phyloP scores from a whole-genome alignment of 2,329 filamentous ascomycete species.

The Karstenula rhodostoma region DNA sequence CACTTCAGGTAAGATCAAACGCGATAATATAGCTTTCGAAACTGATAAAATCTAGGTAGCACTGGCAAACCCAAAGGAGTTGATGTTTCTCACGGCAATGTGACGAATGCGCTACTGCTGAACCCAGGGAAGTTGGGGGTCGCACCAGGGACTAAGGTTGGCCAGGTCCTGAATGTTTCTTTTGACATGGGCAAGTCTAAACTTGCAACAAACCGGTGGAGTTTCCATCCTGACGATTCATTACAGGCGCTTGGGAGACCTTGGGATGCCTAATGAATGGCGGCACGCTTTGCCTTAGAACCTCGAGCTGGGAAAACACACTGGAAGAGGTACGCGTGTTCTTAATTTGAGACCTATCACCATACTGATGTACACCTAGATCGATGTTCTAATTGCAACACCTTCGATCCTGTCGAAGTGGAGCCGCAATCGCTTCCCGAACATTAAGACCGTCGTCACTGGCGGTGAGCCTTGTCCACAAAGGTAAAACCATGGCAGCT shows the following conservation, averaged over 20 bases:
- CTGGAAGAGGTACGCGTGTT: constrained; percentile 53
- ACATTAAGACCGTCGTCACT: constrained; percentile 62
- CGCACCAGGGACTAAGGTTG: constrained; percentile 59
- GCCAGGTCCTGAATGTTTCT: constrained; percentile 65
- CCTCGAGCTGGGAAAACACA: constrained; percentile 58
- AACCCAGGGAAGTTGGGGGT: constrained; percentile 63
- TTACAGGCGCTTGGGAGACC: constrained; percentile 67
- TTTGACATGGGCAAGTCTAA: constrained; percentile 66
- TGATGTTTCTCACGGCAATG: constrained; percentile 64
- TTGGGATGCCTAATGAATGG: constrained; percentile 65
- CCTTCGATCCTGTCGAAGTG: constrained; percentile 64
- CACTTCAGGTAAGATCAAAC: constrained; percentile 53
- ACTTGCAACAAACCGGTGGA: neutral
- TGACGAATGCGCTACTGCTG: constrained; percentile 62
- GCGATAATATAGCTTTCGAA: neutral
- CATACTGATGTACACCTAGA: constrained; percentile 38
- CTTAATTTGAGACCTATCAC: neutral
- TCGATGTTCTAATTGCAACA: constrained; percentile 64
- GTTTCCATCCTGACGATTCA: neutral
- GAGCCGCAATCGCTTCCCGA: constrained; percentile 56
- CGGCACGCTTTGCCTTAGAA: constrained; percentile 63
- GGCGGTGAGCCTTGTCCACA: constrained; percentile 64
- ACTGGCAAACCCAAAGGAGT: constrained; percentile 68
- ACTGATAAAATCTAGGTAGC: constrained; percentile 48
- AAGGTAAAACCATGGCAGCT: constrained; percentile 44